Conservation (phyloP, 2,329 filamentous ascomycete species). For the Talaromyces islandicus region DNA sequence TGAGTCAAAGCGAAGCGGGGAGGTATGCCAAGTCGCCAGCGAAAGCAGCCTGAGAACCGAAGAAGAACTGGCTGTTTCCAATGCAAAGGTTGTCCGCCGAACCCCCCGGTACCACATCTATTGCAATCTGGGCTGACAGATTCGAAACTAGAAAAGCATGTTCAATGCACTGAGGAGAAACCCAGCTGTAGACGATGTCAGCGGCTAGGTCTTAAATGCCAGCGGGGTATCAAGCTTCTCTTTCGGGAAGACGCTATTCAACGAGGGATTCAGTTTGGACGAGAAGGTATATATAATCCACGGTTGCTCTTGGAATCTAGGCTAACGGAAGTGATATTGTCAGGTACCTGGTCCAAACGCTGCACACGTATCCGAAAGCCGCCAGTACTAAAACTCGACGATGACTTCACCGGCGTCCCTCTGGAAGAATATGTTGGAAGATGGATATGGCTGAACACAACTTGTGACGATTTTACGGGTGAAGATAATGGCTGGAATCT, state of each 20-base stretch:
- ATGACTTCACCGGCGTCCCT: constrained; percentile 5
- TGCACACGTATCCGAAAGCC: constrained; percentile 8
- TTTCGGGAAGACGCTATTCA: constrained; percentile 27
- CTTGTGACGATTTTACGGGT: constrained; percentile 14
- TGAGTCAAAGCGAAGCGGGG: neutral
- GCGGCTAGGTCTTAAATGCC: constrained; percentile 18
- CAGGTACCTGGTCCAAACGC: constrained; percentile 9
- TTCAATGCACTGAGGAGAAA: constrained; percentile 25
- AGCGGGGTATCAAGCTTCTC: constrained; percentile 20
- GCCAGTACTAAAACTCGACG: constrained; percentile 4
- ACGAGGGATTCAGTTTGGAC: constrained; percentile 20
- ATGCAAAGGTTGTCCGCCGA: constrained; percentile 17
- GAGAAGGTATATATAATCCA: constrained; percentile 14
- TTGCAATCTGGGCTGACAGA: neutral
- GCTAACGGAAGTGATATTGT: neutral
- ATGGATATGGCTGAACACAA: constrained; percentile 23
- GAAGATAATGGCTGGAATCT: neutral
- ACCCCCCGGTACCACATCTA: neutral
- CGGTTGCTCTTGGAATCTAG: neutral
- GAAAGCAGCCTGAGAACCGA: constrained; percentile 15
- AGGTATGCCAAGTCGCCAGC: constrained; percentile 11
- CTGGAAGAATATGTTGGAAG: constrained; percentile 12
- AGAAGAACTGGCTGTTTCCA: constrained; percentile 21
- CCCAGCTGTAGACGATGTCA: constrained; percentile 23
- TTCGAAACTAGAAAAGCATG: constrained; percentile 19